Percentiles rank a stretch among this genome's conserved stretches.
phyloP scores from a whole-genome alignment of 768 basidiomycete genomes.

The Amanita inopinata region DNA sequence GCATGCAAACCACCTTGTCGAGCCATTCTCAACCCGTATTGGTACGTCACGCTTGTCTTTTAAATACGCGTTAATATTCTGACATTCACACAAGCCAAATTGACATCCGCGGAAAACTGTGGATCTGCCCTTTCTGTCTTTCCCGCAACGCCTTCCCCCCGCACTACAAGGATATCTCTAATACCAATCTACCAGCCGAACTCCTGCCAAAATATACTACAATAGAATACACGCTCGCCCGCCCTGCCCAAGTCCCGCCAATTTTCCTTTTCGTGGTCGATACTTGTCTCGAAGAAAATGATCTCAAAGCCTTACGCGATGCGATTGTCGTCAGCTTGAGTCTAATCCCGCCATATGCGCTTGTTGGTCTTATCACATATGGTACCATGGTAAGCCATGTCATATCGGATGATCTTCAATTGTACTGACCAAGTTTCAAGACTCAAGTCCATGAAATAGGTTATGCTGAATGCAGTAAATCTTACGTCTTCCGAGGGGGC shows the following conservation, averaged over 20 bases:
- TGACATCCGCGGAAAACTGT: constrained; percentile 95
- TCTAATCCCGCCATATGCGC: constrained; percentile 85
- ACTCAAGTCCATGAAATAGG: constrained; percentile 98
- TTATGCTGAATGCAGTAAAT: constrained; percentile 92
- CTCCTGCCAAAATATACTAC: constrained; percentile 97
- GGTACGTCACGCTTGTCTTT: constrained; percentile 38
- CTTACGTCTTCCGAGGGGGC: constrained; percentile 96
- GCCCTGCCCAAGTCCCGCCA: constrained; percentile 87
- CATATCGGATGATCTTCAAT: constrained; percentile 14
- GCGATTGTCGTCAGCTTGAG: constrained; percentile 91
- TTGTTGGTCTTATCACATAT: constrained; percentile 92
- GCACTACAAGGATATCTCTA: constrained; percentile 98
- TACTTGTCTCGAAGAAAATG: constrained; percentile 92
- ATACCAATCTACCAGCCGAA: constrained; percentile 93
- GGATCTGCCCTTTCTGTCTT: constrained; percentile 99
- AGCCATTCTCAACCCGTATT: constrained; percentile 95
- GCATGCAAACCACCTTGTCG: constrained; percentile 98
- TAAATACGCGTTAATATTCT: constrained; percentile 7
- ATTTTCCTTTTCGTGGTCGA: constrained; percentile 97
- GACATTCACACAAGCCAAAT: constrained; percentile 68
- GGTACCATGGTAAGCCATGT: constrained; percentile 76
- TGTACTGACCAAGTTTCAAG: constrained; percentile 28
- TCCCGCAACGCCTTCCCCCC: constrained; percentile 95
- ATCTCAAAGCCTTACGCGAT: constrained; percentile 91
- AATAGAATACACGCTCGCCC: constrained; percentile 96